Percentiles rank a stretch among this genome's conserved stretches.
Conservation (phyloP, 192 early-diverging fungal genomes). For the Dimargaris verticillata region DNA sequence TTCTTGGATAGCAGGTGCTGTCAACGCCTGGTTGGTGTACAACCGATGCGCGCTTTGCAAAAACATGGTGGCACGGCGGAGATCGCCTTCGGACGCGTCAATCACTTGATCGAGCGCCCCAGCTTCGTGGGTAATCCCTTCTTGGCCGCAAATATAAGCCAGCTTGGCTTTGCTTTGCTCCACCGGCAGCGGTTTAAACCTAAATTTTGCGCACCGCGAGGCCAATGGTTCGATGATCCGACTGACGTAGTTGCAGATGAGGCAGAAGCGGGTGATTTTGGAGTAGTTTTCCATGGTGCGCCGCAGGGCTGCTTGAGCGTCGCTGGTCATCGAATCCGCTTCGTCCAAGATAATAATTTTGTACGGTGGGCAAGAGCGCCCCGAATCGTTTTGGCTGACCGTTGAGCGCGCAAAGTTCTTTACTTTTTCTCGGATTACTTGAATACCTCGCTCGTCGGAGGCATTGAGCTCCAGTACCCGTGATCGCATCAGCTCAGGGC, state of each 20-base stretch:
- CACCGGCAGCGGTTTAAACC: constrained; percentile 68
- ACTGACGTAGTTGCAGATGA: constrained; percentile 43
- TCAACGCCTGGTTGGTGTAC: constrained; percentile 30
- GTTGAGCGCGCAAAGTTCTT: constrained; percentile 79
- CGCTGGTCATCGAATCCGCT: constrained; percentile 89
- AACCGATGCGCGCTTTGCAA: constrained; percentile 69
- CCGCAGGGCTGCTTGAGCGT: constrained; percentile 84
- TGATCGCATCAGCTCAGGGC: constrained; percentile 55
- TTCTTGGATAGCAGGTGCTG: constrained; percentile 41
- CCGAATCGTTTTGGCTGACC: constrained; percentile 17
- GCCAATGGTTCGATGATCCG: constrained; percentile 88
- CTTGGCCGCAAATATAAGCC: constrained; percentile 41
- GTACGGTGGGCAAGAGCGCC: constrained; percentile 61
- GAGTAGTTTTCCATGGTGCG: constrained; percentile 93
- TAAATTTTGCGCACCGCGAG: constrained; percentile 88
- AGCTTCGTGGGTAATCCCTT: constrained; percentile 32
- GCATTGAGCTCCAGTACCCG: constrained; percentile 91
- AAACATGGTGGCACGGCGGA: constrained; percentile 81
- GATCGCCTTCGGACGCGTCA: constrained; percentile 66
- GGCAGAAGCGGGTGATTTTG: constrained; percentile 79
- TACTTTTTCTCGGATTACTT: constrained; percentile 78
- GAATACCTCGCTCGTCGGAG: constrained; percentile 93
- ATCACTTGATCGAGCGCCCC: constrained; percentile 45
- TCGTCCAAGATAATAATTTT: constrained; percentile 96
- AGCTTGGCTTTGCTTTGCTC: constrained; percentile 43